phyloP scores from a whole-genome alignment of 2,329 filamentous ascomycete species.

The Alternaria sp. region DNA sequence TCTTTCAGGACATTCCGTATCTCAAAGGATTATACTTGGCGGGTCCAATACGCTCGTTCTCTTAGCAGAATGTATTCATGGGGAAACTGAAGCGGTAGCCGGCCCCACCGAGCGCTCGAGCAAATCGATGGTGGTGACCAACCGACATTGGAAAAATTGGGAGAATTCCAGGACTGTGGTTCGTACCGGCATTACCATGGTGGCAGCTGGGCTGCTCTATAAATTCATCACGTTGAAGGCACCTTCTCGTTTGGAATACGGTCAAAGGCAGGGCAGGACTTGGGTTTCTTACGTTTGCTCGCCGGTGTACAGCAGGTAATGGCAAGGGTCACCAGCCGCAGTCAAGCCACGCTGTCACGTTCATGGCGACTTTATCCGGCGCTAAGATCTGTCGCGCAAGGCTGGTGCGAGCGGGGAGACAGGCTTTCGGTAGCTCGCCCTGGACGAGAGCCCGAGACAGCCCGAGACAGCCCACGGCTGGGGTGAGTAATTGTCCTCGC shows the following conservation, averaged over 20 bases:
- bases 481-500: conserved; percentile 21
- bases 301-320: conserved; percentile 22
- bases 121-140: background rate
- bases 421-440: conserved; percentile 29
- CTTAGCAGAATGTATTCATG: conserved; percentile 5
- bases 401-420: conserved; percentile 33
- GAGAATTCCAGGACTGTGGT: background rate
- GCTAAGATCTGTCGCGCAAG: conserved; percentile 23
- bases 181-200: background rate
- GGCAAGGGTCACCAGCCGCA: conserved; percentile 41
- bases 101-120: conserved; percentile 10
- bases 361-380: conserved; percentile 33
- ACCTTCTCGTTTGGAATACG: background rate
- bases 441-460: conserved; percentile 25
- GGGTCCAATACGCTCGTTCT: conserved; percentile 9
- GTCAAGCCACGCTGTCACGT: conserved; percentile 40
- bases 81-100: conserved; percentile 16
- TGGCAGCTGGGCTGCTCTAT: background rate
- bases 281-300: conserved; percentile 19
- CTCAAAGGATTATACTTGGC: conserved; percentile 6
- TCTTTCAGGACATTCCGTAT: background rate
- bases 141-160: background rate
- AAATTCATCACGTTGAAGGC: background rate
- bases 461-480: conserved; percentile 28
- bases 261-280: conserved; percentile 31